Evolutionary conservation across 495 filamentous ascomycete species (phyloP).

Genomic region (Aspergillus diversus): DNA sequence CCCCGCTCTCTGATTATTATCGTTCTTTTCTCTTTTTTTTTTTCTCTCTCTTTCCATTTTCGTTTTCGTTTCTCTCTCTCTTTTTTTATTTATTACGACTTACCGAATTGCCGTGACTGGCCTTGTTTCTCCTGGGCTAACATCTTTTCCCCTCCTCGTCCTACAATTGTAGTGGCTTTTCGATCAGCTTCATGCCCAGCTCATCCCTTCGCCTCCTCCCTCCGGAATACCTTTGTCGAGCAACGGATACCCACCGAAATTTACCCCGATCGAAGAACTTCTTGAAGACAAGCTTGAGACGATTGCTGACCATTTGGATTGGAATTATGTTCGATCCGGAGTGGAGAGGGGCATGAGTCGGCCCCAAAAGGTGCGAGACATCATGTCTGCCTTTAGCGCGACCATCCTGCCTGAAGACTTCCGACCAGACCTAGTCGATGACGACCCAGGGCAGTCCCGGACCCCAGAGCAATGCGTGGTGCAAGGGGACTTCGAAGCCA

Average conservation of each 20-base stretch:
- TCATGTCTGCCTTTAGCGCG: constrained; percentile 53
- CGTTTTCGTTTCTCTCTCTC: background rate
- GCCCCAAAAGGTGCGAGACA: constrained; percentile 48
- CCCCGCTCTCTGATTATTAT: background rate
- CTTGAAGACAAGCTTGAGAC: constrained; percentile 41
- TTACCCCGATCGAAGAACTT: constrained; percentile 42
- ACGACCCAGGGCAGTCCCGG: constrained; percentile 27
- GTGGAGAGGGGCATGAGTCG: constrained; percentile 41
- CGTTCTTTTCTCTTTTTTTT: background rate
- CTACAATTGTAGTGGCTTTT: constrained; percentile 43
- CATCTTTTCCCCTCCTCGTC: background rate
- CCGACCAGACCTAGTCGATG: constrained; percentile 39
- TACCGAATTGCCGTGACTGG: background rate
- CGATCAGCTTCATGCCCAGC: constrained; percentile 46
- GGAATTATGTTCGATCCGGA: constrained; percentile 39
- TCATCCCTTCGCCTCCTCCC: constrained; percentile 31
- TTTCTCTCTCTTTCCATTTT: background rate
- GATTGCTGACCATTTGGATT: constrained; percentile 43
- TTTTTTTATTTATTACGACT: background rate
- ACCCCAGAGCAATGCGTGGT: constrained; percentile 51
- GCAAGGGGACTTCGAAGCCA: constrained; percentile 53
- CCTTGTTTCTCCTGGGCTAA: background rate
- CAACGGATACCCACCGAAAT: constrained; percentile 39
- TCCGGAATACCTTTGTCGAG: constrained; percentile 35
- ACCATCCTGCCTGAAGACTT: constrained; percentile 51